phyloP scores from a whole-genome alignment of 1,284 basidiomycete genomes.

The Cryptococcus floricola region DNA sequence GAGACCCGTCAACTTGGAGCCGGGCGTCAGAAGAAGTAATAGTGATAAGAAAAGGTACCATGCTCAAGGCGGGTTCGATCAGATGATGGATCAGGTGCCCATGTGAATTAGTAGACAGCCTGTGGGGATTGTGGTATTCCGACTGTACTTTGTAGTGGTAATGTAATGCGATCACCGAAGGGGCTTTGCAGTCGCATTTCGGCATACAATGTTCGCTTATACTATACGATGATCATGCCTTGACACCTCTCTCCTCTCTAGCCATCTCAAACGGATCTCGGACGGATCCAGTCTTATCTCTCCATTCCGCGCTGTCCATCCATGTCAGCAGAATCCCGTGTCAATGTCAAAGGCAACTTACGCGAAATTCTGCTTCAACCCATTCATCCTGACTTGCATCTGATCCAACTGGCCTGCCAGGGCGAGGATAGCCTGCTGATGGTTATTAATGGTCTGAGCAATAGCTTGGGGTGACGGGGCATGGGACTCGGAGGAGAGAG shows the following conservation, averaged over 20 bases:
- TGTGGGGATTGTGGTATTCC: not conserved
- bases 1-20: not conserved
- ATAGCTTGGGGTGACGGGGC: conserved; percentile 40
- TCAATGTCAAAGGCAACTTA: conserved; percentile 15
- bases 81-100: not conserved
- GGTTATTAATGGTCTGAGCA: conserved; percentile 43
- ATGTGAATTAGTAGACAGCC: not conserved
- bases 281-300: conserved; percentile 37
- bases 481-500: conserved; percentile 29
- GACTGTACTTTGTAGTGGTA: not conserved
- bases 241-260: conserved; percentile 38
- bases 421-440: conserved; percentile 37
- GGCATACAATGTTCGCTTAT: not conserved
- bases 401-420: conserved; percentile 41
- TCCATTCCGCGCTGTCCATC: conserved; percentile 28
- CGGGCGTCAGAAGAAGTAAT: not conserved
- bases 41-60: not conserved
- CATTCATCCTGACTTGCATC: conserved; percentile 34
- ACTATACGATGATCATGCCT: conserved; percentile 3
- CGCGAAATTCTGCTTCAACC: conserved; percentile 29
- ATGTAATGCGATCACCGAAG: too few relatives aligned
- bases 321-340: not conserved
- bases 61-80: not conserved
- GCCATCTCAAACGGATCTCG: conserved; percentile 46
- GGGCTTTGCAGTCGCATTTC: not conserved